Evolutionary conservation across 2,329 filamentous ascomycete genomes (phyloP), one percentile per base, ranked within the genome.

Genomic region (Botrytis fabae): DNA sequence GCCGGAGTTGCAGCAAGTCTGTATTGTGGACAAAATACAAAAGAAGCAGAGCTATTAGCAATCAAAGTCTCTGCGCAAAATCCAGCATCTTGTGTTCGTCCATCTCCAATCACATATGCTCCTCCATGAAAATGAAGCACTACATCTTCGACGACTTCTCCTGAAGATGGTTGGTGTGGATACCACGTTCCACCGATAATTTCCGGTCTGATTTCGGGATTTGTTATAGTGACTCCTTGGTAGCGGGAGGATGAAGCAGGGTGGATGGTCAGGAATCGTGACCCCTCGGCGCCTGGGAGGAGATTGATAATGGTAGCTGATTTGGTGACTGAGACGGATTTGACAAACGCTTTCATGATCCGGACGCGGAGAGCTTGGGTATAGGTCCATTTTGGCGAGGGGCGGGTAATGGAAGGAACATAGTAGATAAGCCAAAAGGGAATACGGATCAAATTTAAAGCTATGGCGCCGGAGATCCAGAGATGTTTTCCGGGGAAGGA

Each of bases 121-220:
- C 85, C 85, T 63, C 85, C 85, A 76, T 87, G 85, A 71, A 86
- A 80, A 73, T 86, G 85, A 9, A 86, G 79, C 12, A 85, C 77
- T 1, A 86, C 81, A 1, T 76, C 80, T 16, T 32, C 51, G 16
- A 32, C 38, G 16, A 4, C 51, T 18, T 10, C 46, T 18, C 20
- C 38, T 54, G 22, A 44, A 7, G 44, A 18, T 32, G 62, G 74
- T 7, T 69, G 73, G 12, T 59, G 22, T 16, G 79, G 78, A 62
- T 76, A 81, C 80, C 80, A 82, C 4, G 79, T 81, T 2, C 79
- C 79, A 4, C 80, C 80, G 10, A 73, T 51, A 12, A 18, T 25
- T n/a, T 62, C n/a, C 5, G 72, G 72, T 18, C 4, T 18, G n/a
- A 71, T 71, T 14, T 62, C 12, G 0, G 32, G 14, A 35, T 73